phyloP scores from a whole-genome alignment of 306 rosid species.

The Trifolium dubium region DNA sequence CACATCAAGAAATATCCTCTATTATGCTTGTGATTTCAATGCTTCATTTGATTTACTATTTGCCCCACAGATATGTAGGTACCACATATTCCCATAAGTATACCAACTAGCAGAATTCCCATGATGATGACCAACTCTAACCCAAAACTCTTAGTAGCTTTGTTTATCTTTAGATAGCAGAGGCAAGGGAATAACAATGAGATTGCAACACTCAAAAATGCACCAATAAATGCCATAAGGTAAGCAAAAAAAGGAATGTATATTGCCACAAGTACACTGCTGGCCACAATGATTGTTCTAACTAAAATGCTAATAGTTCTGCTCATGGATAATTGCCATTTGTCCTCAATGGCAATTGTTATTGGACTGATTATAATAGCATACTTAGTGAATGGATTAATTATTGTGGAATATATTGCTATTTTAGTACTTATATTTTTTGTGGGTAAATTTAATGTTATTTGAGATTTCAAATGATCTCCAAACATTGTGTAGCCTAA shows the following conservation, averaged over 20 bases:
- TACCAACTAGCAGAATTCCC: conserved; percentile 50
- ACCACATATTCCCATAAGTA: conserved; percentile 52
- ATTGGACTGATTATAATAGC: conserved; percentile 63
- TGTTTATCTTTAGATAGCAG: conserved; percentile 68
- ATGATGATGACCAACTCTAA: conserved; percentile 47
- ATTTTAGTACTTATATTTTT: conserved; percentile 50
- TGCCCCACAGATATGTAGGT: conserved; percentile 54
- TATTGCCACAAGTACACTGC: conserved; percentile 59
- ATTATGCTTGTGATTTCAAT: neutral
- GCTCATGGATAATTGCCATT: conserved; percentile 26
- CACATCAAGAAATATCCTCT: no score
- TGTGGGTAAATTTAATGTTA: conserved; percentile 71
- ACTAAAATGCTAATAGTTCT: conserved; percentile 40
- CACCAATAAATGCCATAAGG: conserved; percentile 72
- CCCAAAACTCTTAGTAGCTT: conserved; percentile 48
- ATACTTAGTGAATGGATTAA: conserved; percentile 71
- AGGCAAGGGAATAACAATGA: conserved; percentile 69
- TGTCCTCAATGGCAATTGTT: conserved; percentile 61
- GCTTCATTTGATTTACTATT: conserved; percentile 47
- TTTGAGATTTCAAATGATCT: conserved; percentile 51
- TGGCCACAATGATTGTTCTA: conserved; percentile 56
- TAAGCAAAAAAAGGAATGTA: conserved; percentile 65
- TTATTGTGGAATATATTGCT: conserved; percentile 66
- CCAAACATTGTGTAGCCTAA: conserved; percentile 79
- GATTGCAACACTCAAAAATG: conserved; percentile 51